Base-by-base conservation (phyloP, 306 rosid species). In the Prunus mongolica region DNA sequence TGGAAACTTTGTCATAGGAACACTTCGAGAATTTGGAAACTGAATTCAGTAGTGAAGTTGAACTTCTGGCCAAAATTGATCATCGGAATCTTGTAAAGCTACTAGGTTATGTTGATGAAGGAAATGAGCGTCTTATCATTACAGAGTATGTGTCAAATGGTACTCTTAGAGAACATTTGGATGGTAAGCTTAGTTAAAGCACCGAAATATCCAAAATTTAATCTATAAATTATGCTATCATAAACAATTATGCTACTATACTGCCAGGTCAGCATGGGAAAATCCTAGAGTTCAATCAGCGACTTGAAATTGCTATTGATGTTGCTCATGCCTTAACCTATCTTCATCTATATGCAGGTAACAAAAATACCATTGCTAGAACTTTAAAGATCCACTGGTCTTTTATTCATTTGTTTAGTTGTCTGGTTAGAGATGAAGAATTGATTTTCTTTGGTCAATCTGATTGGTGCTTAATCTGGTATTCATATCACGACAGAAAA, bases 301-400 rank as follows among this genome's bases (percentile, higher is more conserved):
- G 99, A 67, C 96, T 96, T 63, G 99, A 88, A 86, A 89, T 96
- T 68, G 88, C 98, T 68, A 96, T 96, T 69, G 99, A 96, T 83
- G 88, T 96, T 86, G 98, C 99, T 82, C 99, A 96, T 86, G 99
- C 89, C 75, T 84, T 96, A 67, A 96, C 96, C 80, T 96, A 92
- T 84, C 89, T 96, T 77, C 99, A 96, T 84, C 80, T 76, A 32
- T 96, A 96, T 81, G 89, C 97, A 72, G 99, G 99, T 92, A 79
- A 84, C 82, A 69, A 57, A 67, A 51, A 63, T 63, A 3, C 24
- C 19, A 28, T 32, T 65, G 47, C 2, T 65, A 16, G 50, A 38
- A 67, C 28, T 20, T n/a, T 44, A 67, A 52, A 52, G 0, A 38
- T 2, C n/a, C 19, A 16, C 57, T 18, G 25, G 32, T 11, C 12